Evolutionary conservation across 148 eudicot genomes (phyloP), one percentile per base, ranked within the genome.

Genomic region (Fagopyrum tataricum): DNA sequence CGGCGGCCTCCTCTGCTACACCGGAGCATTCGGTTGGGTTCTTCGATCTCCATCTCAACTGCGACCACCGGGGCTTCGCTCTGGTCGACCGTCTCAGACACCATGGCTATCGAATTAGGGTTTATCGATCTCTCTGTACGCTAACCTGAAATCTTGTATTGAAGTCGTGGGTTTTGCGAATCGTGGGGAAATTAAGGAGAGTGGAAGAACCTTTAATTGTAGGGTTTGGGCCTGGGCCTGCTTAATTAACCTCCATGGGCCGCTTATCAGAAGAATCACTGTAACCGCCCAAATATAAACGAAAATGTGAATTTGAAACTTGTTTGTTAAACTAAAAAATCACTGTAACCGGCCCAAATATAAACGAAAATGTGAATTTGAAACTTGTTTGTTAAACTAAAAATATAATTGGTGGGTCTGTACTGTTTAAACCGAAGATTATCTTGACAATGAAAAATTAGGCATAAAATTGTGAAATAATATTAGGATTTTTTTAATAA

Each of bases 31-130:
- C 70, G 67, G 74, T 69, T 53, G 37, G 23, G 79, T 6, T 70
- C 85, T 82, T 80, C 94, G 20, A 86, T 23, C 6, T 82, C 92
- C 97, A 89, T 87, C 40, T 81, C 86, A 21, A 53, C 84, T 0
- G 84, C 41, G 11, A 83, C 7, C 1, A 75, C 17, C n/a, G 69
- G 67, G 44, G 80, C 42, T 75, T 75, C 76, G 43, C 76, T 49
- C 46, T 68, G 79, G 0, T 72, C 74, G 71, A 76, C 37, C 43
- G 71, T 43, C 43, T 72, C 78, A 20, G 84, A 79, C 74, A 85
- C 86, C 91, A 84, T 84, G 72, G 26, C 40, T 73, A 43, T 31
- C 37, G 37, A 70, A 43, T 70, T 64, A 64, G 69, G 69, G 69
- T 64, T 64, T 64, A 64, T 5, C 41, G 44, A 64, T 42, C 8